Conservation (phyloP, 2,329 filamentous ascomycete species). For the Hymenoscyphus scutula region DNA sequence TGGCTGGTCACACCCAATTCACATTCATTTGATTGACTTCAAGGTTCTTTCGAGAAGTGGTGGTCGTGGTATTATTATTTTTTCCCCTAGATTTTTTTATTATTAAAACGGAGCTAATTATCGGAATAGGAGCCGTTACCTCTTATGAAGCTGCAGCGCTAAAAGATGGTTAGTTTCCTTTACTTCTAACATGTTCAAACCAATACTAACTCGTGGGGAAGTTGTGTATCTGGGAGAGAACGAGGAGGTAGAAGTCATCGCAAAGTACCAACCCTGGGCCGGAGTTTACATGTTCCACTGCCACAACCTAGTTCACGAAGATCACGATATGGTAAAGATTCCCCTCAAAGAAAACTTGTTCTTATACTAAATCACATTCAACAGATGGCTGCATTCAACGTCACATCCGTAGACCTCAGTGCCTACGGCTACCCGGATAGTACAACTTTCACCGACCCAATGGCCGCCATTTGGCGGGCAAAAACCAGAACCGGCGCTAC, state of each 20-base stretch:
- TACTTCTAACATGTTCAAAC: no score
- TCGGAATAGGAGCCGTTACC: neutral
- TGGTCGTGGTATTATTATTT: neutral
- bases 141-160: constrained; percentile 9
- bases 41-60: constrained; percentile 11
- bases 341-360: neutral
- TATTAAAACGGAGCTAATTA: no score
- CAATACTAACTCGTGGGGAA: no score
- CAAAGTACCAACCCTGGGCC: constrained; percentile 51
- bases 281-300: constrained; percentile 49
- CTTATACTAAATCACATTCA: neutral
- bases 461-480: constrained; percentile 25
- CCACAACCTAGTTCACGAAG: constrained; percentile 36
- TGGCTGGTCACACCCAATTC: constrained; percentile 37
- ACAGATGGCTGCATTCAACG: constrained; percentile 28
- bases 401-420: constrained; percentile 17
- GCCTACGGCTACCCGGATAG: constrained; percentile 26
- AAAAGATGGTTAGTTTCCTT: neutral
- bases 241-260: constrained; percentile 51
- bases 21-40: constrained; percentile 39
- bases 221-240: constrained; percentile 7
- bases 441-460: constrained; percentile 27
- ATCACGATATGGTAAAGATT: constrained; percentile 31
- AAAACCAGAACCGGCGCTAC: constrained; percentile 21
- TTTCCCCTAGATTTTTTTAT: no score